Evolutionary conservation across 352 stramenopile species (phyloP).

Genomic region (Globisporangium irregulare): DNA sequence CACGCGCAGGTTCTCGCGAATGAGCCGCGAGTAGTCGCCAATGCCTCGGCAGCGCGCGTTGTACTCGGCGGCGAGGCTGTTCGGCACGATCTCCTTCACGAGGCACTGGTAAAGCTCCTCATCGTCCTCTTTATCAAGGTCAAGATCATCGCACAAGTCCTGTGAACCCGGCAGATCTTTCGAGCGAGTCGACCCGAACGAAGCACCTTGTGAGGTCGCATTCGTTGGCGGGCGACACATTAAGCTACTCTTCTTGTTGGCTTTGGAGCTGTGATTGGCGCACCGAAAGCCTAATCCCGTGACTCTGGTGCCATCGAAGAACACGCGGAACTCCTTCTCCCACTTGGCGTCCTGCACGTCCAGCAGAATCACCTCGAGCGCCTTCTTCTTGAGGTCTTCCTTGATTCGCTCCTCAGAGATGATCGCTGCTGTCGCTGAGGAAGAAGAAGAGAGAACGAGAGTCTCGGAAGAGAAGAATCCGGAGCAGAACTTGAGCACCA

Average conservation of each 20-base stretch:
- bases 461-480: constrained; percentile 19
- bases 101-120: constrained; percentile 33
- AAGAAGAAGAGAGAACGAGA: neutral
- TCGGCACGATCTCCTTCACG: constrained; percentile 36
- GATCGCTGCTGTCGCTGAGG: neutral
- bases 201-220: neutral
- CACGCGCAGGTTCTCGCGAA: constrained; percentile 36
- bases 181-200: constrained; percentile 5
- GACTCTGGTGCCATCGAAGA: constrained; percentile 45
- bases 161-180: neutral
- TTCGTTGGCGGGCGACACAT: neutral
- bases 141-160: neutral
- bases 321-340: constrained; percentile 58
- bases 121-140: neutral
- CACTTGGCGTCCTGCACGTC: constrained; percentile 25
- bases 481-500: constrained; percentile 57
- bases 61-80: constrained; percentile 46
- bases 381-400: constrained; percentile 22
- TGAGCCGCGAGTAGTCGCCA: constrained; percentile 49
- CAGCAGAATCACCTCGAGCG: constrained; percentile 13
- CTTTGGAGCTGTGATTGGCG: neutral
- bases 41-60: constrained; percentile 39
- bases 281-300: constrained; percentile 49
- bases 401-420: constrained; percentile 5
- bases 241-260: neutral